A percentile compares a stretch with the other conserved stretches of the same genome.
These are phyloP conservation scores for Tolypocladium endophyticum DNA, from an alignment of 2,329 filamentous ascomycete genomes.

Conservation along the genomic window DNA sequence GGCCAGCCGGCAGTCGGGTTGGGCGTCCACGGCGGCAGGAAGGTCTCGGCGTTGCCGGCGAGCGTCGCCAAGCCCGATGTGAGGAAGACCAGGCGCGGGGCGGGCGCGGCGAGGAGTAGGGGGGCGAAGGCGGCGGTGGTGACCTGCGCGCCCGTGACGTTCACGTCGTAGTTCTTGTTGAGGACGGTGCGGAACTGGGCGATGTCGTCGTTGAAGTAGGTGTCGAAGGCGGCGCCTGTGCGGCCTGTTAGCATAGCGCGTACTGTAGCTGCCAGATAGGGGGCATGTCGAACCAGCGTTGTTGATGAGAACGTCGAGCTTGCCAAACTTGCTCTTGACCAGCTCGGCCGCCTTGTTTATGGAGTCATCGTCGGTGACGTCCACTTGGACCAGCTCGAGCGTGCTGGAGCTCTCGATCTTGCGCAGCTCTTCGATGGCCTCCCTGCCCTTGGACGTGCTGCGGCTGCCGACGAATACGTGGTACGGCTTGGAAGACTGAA, in stretches of 20 bases:
- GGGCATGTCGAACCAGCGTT: slow-evolving; percentile 36
- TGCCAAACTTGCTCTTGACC: slow-evolving; percentile 29
- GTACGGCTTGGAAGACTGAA: slow-evolving; percentile 36
- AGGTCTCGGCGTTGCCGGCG: slow-evolving; percentile 14
- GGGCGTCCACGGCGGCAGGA: slow-evolving; percentile 12
- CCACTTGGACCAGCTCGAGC: slow-evolving; percentile 37
- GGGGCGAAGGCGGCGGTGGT: slow-evolving; percentile 29
- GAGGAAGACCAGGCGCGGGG: slow-evolving; percentile 38
- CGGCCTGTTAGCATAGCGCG: neutral
- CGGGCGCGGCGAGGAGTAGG: slow-evolving; percentile 28
- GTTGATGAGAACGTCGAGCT: slow-evolving; percentile 43
- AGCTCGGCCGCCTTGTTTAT: slow-evolving; percentile 34
- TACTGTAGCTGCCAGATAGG: slow-evolving; percentile 1
- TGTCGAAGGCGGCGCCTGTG: slow-evolving; percentile 32
- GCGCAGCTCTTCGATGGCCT: slow-evolving; percentile 30
- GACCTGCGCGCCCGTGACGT: slow-evolving; percentile 35
- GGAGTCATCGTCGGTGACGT: slow-evolving; percentile 41
- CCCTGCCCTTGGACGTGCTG: slow-evolving; percentile 36
- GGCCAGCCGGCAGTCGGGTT: slow-evolving; percentile 32
- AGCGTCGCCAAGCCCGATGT: slow-evolving; percentile 31
- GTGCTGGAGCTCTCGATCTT: slow-evolving; percentile 29
- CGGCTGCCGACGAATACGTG: slow-evolving; percentile 46
- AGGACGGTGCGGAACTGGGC: slow-evolving; percentile 26
- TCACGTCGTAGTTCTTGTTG: slow-evolving; percentile 37
- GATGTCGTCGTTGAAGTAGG: slow-evolving; percentile 11